Conservation (phyloP, 805 yeast species). For the Kazachstania psychrophila region DNA sequence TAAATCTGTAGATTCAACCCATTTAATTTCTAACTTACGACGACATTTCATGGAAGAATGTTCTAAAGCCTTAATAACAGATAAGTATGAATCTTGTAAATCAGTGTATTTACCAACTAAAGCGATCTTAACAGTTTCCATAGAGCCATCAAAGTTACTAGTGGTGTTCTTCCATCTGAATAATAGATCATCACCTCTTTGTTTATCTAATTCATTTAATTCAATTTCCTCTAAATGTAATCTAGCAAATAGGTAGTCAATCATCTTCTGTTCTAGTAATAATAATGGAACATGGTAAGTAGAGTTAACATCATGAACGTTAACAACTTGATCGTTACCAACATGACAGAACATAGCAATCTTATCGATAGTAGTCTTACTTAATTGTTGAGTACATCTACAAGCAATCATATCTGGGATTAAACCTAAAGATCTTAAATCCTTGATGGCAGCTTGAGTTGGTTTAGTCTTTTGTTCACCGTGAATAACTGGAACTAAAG, state of each 20-base stretch:
- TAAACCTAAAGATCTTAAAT: slow-evolving; percentile 88
- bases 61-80: slow-evolving; percentile 91
- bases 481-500: slow-evolving; percentile 93
- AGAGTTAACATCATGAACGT: slow-evolving; percentile 92
- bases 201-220: slow-evolving; percentile 41
- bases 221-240: slow-evolving; percentile 46
- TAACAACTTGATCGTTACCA: slow-evolving; percentile 94
- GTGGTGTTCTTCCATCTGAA: slow-evolving; percentile 75
- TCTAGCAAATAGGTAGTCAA: slow-evolving; percentile 61
- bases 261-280: slow-evolving; percentile 77
- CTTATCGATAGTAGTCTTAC: slow-evolving; percentile 78
- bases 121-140: slow-evolving; percentile 85
- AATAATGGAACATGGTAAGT: slow-evolving; percentile 95
- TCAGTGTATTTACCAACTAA: slow-evolving; percentile 96
- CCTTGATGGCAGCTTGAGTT: slow-evolving; percentile 97
- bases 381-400: slow-evolving; percentile 82
- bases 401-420: slow-evolving; percentile 97
- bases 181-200: slow-evolving; percentile 63
- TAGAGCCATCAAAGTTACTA: slow-evolving; percentile 67
- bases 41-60: slow-evolving; percentile 88
- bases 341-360: slow-evolving; percentile 99
- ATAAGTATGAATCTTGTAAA: slow-evolving; percentile 87
- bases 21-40: slow-evolving; percentile 74
- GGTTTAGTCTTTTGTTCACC: slow-evolving; percentile 99
- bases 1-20: slow-evolving; percentile 93